Base-by-base conservation (phyloP, 129 eudicot genomes). In the Heracleum sosnowskyi region DNA sequence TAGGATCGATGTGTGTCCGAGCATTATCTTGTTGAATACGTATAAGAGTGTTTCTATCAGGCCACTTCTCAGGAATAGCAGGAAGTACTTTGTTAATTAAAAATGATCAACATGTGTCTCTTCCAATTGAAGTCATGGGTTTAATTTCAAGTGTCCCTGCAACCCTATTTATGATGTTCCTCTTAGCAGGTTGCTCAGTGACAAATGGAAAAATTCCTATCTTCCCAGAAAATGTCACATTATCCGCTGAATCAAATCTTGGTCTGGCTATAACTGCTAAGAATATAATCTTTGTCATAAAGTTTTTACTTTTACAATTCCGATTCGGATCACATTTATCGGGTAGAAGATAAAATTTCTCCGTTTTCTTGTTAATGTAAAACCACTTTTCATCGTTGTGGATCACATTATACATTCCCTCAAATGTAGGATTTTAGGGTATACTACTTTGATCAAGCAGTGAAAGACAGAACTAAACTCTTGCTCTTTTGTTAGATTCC, bases 11-110 rank as follows among this genome's bases (percentile, higher is more conserved):
- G 24, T 75, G 44, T 31, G 78, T 34, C 7, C 39, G 35, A 0
- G 78, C 78, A 31, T 75, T 75, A 7, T 75, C 78, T 49, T 75
- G 64, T 47, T 75, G 78, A 49, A 49, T 75, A 39, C 1, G 51
- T 0, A 75, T 75, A 4, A 10, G 46, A 18, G 6, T 13, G 16
- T n/a, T 40, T 11, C 12, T 11, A 42, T 40, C 51, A 4, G 36
- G 57, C 57, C 77, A 74, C 37, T 74, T 74, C 6, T 26, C 60
- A 2, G 20, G 24, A 44, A 74, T 74, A 1, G 62, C 60, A 2
- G 35, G 34, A 8, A 74, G 34, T 2, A 74, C 33, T 47, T 44
- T 74, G 4, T 44, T 39, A 11, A 74, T 74, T 5, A 74, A 74
- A 47, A 28, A 74, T 41, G 2, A 26, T 10, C 76, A 4, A 5